Evolutionary conservation across 2,329 filamentous ascomycete species (phyloP).

Genomic region (Microcyclospora pomicola): DNA sequence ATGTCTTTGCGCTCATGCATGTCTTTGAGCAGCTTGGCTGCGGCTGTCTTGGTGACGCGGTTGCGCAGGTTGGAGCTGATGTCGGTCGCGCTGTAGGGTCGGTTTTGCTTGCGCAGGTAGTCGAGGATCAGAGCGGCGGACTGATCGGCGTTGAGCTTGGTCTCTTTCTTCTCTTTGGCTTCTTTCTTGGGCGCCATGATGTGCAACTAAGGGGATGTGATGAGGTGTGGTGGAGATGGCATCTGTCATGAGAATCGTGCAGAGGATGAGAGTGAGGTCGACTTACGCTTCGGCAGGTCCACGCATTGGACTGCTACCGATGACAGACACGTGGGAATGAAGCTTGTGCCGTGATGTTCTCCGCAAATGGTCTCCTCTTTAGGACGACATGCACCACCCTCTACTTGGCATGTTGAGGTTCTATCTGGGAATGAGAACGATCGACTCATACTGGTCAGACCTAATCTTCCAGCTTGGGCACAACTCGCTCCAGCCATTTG

Average conservation of each 20-base stretch:
- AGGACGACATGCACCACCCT: too few species aligned
- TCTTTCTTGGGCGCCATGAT: conserved; percentile 21
- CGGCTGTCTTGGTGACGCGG: conserved; percentile 32
- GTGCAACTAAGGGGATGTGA: neutral
- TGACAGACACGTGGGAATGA: too few species aligned
- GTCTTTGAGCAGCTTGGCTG: conserved; percentile 48
- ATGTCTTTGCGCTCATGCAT: conserved; percentile 47
- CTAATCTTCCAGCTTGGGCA: conserved; percentile 25
- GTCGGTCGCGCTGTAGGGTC: conserved; percentile 23
- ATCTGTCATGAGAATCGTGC: too few species aligned
- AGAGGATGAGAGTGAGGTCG: too few species aligned
- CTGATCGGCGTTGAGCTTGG: conserved; percentile 19
- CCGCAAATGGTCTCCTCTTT: too few species aligned
- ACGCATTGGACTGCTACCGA: too few species aligned
- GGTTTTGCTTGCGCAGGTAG: conserved; percentile 20
- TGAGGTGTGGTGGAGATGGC: too few species aligned
- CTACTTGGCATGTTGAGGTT: too few species aligned
- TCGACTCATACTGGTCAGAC: too few species aligned
- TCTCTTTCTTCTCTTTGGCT: conserved; percentile 12
- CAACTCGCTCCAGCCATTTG: conserved; percentile 26
- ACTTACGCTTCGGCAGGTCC: too few species aligned
- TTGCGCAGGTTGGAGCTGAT: conserved; percentile 24
- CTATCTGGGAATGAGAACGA: too few species aligned
- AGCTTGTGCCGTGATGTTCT: too few species aligned
- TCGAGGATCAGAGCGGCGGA: conserved; percentile 17